Percentiles rank a stretch among this genome's conserved stretches.
Evolutionary conservation across 306 rosid species (phyloP).

Genomic region (Pyrus communis): DNA sequence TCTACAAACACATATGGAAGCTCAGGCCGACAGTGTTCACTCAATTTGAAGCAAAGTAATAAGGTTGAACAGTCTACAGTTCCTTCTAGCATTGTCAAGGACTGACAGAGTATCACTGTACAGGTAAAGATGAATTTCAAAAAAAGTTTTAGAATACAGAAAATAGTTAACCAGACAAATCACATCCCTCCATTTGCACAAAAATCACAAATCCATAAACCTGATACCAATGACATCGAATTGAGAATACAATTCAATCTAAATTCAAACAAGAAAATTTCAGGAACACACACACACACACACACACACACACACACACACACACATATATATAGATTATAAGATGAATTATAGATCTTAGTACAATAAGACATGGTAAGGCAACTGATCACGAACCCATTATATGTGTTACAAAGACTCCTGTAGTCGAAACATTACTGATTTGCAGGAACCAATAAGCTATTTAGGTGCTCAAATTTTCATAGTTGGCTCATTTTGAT

Average conservation of each 20-base stretch:
- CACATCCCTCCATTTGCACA: background rate
- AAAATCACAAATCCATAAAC: background rate
- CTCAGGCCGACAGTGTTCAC: background rate
- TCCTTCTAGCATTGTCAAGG: background rate
- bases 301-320: too few relatives aligned
- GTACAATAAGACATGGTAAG: too few relatives aligned
- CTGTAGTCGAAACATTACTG: background rate
- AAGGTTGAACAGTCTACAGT: background rate
- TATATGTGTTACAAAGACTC: background rate
- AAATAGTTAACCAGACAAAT: background rate
- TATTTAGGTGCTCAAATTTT: background rate
- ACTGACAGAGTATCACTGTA: background rate
- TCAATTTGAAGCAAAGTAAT: background rate
- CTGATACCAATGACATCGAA: background rate
- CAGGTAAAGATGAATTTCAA: background rate
- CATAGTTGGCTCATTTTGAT: background rate
- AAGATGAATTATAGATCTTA: too few relatives aligned
- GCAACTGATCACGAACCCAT: too few relatives aligned
- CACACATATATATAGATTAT: too few relatives aligned
- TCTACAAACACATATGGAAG: background rate
- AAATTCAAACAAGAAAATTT: background rate
- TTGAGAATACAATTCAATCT: background rate
- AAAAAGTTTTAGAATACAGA: background rate
- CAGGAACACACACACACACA: background rate
- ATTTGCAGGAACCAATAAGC: background rate